A percentile compares a stretch with the other conserved stretches of the same genome.
Conservation (phyloP, 192 early-diverging fungal species). For the Backusella sp. region DNA sequence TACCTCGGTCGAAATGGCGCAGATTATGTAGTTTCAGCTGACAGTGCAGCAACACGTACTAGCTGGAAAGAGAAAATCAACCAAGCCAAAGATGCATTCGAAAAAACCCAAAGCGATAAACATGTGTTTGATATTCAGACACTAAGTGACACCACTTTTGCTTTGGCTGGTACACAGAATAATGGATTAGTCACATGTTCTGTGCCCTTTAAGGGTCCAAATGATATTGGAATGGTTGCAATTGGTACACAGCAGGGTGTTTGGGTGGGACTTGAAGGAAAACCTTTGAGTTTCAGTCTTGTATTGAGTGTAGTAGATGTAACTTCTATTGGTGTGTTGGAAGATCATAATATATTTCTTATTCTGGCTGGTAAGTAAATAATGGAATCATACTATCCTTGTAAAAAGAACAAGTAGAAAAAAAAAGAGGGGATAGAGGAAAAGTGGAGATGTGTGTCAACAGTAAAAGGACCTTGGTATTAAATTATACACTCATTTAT, state of each 20-base stretch:
- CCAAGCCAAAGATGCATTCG: constrained; percentile 44
- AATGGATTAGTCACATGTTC: constrained; percentile 57
- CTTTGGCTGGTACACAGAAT: constrained; percentile 28
- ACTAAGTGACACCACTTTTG: constrained; percentile 44
- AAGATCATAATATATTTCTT: constrained; percentile 74
- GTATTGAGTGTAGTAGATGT: constrained; percentile 51
- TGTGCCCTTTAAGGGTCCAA: constrained; percentile 35
- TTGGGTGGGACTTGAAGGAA: constrained; percentile 67
- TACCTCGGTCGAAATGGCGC: constrained; percentile 77
- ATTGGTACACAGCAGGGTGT: constrained; percentile 86
- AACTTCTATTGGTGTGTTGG: constrained; percentile 81
- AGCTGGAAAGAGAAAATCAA: constrained; percentile 84
- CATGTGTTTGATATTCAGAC: constrained; percentile 49
- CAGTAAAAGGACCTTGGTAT: neutral
- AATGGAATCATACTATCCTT: neutral
- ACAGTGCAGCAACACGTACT: constrained; percentile 65
- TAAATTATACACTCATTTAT: constrained; percentile 41
- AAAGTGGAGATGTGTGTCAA: neutral
- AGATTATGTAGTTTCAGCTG: constrained; percentile 66
- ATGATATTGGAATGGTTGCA: constrained; percentile 62
- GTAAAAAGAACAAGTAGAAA: neutral
- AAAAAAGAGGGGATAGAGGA: neutral
- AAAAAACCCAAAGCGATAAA: constrained; percentile 31
- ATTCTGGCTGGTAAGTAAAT: constrained; percentile 73
- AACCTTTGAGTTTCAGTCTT: constrained; percentile 31